Evolutionary conservation across 768 basidiomycete genomes (phyloP).

Genomic region (Leucocoprinus leucothites): DNA sequence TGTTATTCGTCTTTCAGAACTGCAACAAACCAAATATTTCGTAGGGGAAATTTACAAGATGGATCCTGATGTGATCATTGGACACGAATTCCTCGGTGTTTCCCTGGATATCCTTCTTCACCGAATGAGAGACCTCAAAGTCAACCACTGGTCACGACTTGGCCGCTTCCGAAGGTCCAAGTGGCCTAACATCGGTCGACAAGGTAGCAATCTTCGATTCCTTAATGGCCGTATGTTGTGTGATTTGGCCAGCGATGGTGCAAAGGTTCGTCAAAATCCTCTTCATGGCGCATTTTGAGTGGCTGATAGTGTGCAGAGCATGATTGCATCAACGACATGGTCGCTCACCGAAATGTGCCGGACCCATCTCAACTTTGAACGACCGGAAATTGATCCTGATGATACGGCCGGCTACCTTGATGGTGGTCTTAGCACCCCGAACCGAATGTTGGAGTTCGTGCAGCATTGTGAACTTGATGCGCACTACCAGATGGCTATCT

Average conservation of each 20-base stretch:
- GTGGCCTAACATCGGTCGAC: slow-evolving; percentile 79
- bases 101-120: slow-evolving; percentile 88
- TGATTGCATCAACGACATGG: slow-evolving; percentile 98
- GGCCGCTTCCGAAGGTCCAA: slow-evolving; percentile 83
- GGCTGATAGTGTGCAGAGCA: slow-evolving; percentile 50
- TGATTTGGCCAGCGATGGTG: slow-evolving; percentile 92
- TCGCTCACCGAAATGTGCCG: slow-evolving; percentile 96
- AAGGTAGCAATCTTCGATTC: slow-evolving; percentile 82
- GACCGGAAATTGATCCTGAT: slow-evolving; percentile 95
- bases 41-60: slow-evolving; percentile 74
- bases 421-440: slow-evolving; percentile 70
- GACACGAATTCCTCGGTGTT: slow-evolving; percentile 91
- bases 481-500: slow-evolving; percentile 96
- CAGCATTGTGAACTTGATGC: slow-evolving; percentile 94
- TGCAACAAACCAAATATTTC: neutral
- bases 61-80: slow-evolving; percentile 93
- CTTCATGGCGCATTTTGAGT: neutral
- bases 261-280: slow-evolving; percentile 58
- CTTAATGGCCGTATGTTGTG: slow-evolving; percentile 84
- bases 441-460: slow-evolving; percentile 81
- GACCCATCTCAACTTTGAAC: slow-evolving; percentile 79
- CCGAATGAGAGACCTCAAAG: slow-evolving; percentile 87
- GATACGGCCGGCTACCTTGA: slow-evolving; percentile 93
- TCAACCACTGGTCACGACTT: slow-evolving; percentile 91
- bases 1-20: neutral